Evolutionary conservation across 306 rosid species (phyloP), one percentile per base, ranked within the genome.

Genomic region (Sesbania bispinosa): DNA sequence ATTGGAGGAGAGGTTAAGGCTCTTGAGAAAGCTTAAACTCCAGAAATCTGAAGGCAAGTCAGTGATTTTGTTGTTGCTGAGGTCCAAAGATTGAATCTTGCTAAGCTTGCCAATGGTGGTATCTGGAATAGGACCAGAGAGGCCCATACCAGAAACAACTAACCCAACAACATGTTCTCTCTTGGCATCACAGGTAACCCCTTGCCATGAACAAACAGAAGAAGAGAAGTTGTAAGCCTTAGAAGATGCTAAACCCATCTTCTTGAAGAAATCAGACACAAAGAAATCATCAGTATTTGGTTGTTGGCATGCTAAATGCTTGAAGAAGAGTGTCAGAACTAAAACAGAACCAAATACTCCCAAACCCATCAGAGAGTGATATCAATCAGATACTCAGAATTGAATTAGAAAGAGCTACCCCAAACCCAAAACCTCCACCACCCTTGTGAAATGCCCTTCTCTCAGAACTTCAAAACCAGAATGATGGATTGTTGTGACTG

Each of bases 41-140:
- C 97, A 89, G 69, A 92, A 87, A 84, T 92, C 97, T 29, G 92
- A 76, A 52, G 97, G 89, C 77, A 92, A 83, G 13, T 19, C 80
- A 6, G 85, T 84, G 83, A 92, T 87, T 45, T 75, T 84, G 85
- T 92, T 92, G 85, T 70, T 53, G 88, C 97, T 89, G 32, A 92
- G 97, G 82, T 89, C 89, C 82, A 92, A 74, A 74, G 47, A 15
- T 64, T 84, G 90, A 62, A 92, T 88, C 86, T 61, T 87, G 64
- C 78, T 78, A 55, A 92, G 96, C 76, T 92, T 92, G 19, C 90
- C 94, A 43, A 92, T 79, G 57, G 97, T 87, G 52, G 81, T 81
- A 2, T 92, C 96, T 41, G 96, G 92, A 65, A 89, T 81, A 39
- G 85, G 67, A 2, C 97, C 97, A 72, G 85, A 79, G 10, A 92